These are phyloP conservation scores for Cutaneotrichosporon sp. DNA, from an alignment of 1,284 basidiomycete genomes.

Conservation along the genomic window DNA sequence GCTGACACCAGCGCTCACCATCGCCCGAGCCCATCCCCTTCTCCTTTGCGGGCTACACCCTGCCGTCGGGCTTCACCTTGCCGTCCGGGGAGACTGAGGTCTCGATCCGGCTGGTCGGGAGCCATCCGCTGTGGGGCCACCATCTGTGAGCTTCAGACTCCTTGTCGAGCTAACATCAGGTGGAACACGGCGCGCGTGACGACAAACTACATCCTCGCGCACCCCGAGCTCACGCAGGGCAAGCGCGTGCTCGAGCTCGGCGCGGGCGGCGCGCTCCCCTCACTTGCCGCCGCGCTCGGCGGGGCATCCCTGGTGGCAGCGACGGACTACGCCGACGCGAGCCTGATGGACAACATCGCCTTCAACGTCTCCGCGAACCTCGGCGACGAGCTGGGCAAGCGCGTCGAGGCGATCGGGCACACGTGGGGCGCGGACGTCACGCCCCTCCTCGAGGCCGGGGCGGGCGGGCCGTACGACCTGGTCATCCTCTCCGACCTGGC, in stretches of 20 bases:
- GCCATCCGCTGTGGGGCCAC: slow-evolving; percentile 89
- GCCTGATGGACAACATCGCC: slow-evolving; percentile 75
- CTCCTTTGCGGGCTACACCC: slow-evolving; percentile 50
- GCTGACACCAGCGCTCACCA: slow-evolving; percentile 33
- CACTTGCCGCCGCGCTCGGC: slow-evolving; percentile 69
- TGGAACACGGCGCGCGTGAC: slow-evolving; percentile 83
- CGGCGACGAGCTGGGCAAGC: slow-evolving; percentile 1
- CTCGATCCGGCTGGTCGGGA: slow-evolving; percentile 74
- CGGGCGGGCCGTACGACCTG: slow-evolving; percentile 64
- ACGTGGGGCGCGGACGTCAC: slow-evolving; percentile 79
- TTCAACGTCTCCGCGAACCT: slow-evolving; percentile 61
- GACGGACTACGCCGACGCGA: slow-evolving; percentile 88
- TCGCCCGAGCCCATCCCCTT: slow-evolving; percentile 35
- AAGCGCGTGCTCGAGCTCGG: slow-evolving; percentile 80
- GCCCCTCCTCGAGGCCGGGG: slow-evolving; percentile 56
- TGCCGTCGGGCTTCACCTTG: slow-evolving; percentile 27
- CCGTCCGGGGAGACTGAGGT: slow-evolving; percentile 53
- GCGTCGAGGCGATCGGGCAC: slow-evolving; percentile 64
- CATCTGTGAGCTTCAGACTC: slow-evolving; percentile 62
- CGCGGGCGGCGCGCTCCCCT: slow-evolving; percentile 87
- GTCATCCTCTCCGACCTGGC: slow-evolving; percentile 85
- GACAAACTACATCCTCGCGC: slow-evolving; percentile 68
- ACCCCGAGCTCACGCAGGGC: slow-evolving; percentile 42
- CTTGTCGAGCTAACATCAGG: slow-evolving; percentile 57
- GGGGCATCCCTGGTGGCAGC: slow-evolving; percentile 66